Conservation (phyloP, 306 rosid genomes). For the Betula pendula region DNA sequence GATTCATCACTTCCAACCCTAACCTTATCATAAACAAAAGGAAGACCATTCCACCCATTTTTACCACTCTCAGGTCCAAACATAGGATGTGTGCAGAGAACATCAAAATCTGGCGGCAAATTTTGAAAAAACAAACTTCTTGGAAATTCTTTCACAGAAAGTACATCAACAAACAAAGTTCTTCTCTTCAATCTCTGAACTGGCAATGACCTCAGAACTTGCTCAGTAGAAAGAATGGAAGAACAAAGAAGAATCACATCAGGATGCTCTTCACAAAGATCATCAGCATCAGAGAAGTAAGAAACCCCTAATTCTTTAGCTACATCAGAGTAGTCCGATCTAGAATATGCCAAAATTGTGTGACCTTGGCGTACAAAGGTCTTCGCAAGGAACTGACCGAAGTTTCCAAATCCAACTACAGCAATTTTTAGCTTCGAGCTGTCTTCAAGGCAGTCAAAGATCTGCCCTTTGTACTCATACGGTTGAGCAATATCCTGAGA, state of each 20-base stretch:
- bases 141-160: slow-evolving; percentile 89
- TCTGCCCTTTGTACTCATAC: slow-evolving; percentile 21
- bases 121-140: slow-evolving; percentile 67
- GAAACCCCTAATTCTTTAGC: slow-evolving; percentile 62
- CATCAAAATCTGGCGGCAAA: slow-evolving; percentile 63
- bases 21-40: slow-evolving; percentile 77
- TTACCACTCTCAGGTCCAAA: slow-evolving; percentile 96
- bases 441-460: slow-evolving; percentile 28
- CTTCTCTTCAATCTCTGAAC: slow-evolving; percentile 74
- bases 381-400: slow-evolving; percentile 88
- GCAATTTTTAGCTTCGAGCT: slow-evolving; percentile 67
- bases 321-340: slow-evolving; percentile 63
- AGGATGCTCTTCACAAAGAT: slow-evolving; percentile 91
- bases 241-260: slow-evolving; percentile 84
- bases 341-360: slow-evolving; percentile 71
- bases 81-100: slow-evolving; percentile 95
- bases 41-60: slow-evolving; percentile 73
- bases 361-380: slow-evolving; percentile 67
- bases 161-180: slow-evolving; percentile 89
- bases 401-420: slow-evolving; percentile 84
- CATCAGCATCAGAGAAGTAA: slow-evolving; percentile 62
- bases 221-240: slow-evolving; percentile 80
- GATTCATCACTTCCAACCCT: slow-evolving; percentile 56
- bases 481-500: slow-evolving; percentile 22
- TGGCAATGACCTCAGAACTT: slow-evolving; percentile 74